These are phyloP conservation scores for Trypanosoma avium DNA, from an alignment of 208 protist genomes.

Conservation along the genomic window DNA sequence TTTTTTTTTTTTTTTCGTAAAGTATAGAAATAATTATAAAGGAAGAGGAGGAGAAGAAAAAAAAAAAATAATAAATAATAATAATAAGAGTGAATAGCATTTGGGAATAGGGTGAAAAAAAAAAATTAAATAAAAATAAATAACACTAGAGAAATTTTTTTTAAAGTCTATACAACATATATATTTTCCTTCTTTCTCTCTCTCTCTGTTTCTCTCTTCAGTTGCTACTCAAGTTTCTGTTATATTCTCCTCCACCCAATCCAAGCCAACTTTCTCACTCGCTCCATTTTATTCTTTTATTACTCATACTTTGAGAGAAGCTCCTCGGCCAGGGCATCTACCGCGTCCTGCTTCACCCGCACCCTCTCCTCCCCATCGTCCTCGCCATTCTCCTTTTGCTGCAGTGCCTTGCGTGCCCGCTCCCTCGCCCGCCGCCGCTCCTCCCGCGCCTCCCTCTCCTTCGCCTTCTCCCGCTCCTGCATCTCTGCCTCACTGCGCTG, in stretches of 20 bases:
- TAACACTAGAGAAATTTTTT: too few species aligned
- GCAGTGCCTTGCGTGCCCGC: slow-evolving; percentile 28
- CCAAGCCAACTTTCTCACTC: not conserved
- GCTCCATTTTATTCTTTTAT: not conserved
- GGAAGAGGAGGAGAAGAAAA: too few species aligned
- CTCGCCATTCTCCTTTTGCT: slow-evolving; percentile 29
- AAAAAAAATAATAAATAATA: too few species aligned
- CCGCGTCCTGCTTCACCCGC: not conserved
- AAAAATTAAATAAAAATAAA: too few species aligned
- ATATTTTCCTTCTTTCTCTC: too few species aligned
- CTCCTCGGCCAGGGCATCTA: slow-evolving; percentile 5
- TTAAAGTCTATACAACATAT: too few species aligned
- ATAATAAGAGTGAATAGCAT: too few species aligned
- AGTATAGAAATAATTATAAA: too few species aligned
- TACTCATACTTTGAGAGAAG: slow-evolving; percentile 13
- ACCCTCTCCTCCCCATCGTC: not conserved
- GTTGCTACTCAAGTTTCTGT: not conserved
- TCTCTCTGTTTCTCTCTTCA: not conserved
- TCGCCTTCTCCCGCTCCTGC: slow-evolving; percentile 34
- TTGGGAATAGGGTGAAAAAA: too few species aligned
- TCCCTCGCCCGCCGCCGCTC: slow-evolving; percentile 25
- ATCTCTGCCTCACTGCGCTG: slow-evolving; percentile 33
- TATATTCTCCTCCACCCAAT: not conserved
- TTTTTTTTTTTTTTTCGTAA: too few species aligned
- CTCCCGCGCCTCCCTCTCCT: slow-evolving; percentile 36